Evolutionary conservation across 805 yeast species (phyloP).

Genomic region (Teunomyces panamensis): DNA sequence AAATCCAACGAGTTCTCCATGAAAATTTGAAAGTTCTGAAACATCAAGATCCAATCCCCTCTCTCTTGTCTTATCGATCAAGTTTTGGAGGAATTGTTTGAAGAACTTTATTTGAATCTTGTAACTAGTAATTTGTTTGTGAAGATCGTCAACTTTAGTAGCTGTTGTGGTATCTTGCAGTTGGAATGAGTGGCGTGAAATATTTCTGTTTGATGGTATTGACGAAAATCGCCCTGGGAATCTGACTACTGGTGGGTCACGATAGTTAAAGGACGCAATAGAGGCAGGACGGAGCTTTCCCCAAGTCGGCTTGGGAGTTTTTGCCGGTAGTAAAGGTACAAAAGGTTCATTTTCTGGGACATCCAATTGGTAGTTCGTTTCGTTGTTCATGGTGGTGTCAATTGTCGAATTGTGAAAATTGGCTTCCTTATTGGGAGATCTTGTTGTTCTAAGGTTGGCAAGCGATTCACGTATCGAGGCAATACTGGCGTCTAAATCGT

Average conservation of each 20-base stretch:
- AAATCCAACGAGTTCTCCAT: conserved; percentile 13
- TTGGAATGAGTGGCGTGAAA: conserved; percentile 6
- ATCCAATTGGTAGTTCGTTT: conserved; percentile 22
- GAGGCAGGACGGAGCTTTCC: conserved; percentile 20
- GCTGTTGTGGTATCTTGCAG: conserved; percentile 16
- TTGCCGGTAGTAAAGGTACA: conserved; percentile 1
- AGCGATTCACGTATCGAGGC: conserved; percentile 12
- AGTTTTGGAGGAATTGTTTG: conserved; percentile 37
- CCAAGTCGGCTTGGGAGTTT: conserved; percentile 17
- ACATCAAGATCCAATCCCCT: conserved; percentile 10
- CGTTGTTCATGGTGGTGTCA: conserved; percentile 14
- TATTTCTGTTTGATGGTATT: not conserved
- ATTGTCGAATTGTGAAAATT: conserved; percentile 12
- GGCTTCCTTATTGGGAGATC: not conserved
- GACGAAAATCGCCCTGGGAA: conserved; percentile 8
- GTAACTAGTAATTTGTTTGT: conserved; percentile 35
- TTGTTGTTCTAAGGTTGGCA: conserved; percentile 4
- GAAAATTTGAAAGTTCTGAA: conserved; percentile 20
- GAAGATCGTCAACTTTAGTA: conserved; percentile 27
- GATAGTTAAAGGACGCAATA: conserved; percentile 1
- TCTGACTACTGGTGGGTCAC: not conserved
- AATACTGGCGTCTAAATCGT: conserved; percentile 12
- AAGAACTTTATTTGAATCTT: conserved; percentile 37
- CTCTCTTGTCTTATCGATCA: conserved; percentile 18
- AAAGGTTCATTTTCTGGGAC: conserved; percentile 9